Base-by-base conservation (phyloP, 768 basidiomycete genomes). In the Lentinula lateritia region DNA sequence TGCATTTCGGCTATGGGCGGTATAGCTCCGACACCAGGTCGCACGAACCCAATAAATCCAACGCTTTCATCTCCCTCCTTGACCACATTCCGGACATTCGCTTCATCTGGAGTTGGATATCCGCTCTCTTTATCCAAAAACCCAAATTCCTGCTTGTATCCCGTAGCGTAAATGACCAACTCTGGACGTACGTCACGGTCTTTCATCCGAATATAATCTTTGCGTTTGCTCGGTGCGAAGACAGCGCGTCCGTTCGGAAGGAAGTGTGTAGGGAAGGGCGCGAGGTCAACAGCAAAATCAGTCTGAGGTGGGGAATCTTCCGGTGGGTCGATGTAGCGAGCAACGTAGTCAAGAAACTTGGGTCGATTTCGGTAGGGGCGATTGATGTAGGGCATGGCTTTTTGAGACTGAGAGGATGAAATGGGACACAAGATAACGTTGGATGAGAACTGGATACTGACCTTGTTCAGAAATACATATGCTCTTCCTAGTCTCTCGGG, bases 401-500 rank as follows among this genome's bases (percentile, higher is more conserved):
- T 81, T 65, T 79, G 78, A 2, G 81, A 82, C 77, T 83, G 10
- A 60, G 43, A 28, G n/a, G 34, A 34, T 10, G 20, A 13, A 45
- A 48, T 54, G 35, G 60, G 20, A 61, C 20, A 10, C 36, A 36
- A 9, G 16, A 60, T 9, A 5, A 50, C 28, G 28, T 28, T 23
- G 34, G 34, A 34, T 18, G 20, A 45, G 32, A 58, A 13, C 18
- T 7, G 46, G 28, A 18, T 39, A 58, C 62, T 52, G 52, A 79
- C 80, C 70, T 85, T 85, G 72, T 85, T 86, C 58, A 87, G 70
- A 68, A 87, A 87, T 32, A 85, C 84, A 69, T 86, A 87, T 16
- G 85, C 84, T 50, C 85, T 71, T 1, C 85, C 85, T 32, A 84
- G 74, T 36, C 83, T 72, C 28, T 80, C 80, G 0, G 77, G 73